A percentile compares a stretch with the other conserved stretches of the same genome.
Conservation (phyloP, 2,329 filamentous ascomycete genomes). For the Boeremia exigua region DNA sequence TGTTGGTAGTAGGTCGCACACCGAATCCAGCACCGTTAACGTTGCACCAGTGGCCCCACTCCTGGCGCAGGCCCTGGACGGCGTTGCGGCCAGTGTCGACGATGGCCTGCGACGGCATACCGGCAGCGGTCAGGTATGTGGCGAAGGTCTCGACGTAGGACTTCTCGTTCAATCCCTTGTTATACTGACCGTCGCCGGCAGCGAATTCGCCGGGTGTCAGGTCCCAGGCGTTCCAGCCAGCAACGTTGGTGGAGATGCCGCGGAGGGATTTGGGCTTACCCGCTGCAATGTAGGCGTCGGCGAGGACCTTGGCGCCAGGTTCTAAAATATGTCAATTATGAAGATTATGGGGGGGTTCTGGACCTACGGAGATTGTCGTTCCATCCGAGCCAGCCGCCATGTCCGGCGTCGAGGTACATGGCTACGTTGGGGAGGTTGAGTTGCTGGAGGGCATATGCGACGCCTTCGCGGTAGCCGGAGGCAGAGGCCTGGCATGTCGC, state of each 20-base stretch:
- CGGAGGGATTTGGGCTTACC: constrained; percentile 57
- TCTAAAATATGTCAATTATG: constrained; percentile 28
- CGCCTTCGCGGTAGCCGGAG: constrained; percentile 63
- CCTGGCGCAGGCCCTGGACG: constrained; percentile 52
- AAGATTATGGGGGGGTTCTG: neutral
- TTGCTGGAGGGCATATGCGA: constrained; percentile 63
- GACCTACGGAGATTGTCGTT: constrained; percentile 60
- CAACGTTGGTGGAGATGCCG: constrained; percentile 63
- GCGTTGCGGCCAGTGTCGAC: constrained; percentile 66
- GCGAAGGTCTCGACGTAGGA: constrained; percentile 59
- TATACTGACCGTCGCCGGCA: constrained; percentile 43
- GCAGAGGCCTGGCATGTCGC: constrained; percentile 63
- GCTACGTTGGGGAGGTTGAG: constrained; percentile 68
- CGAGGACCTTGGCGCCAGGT: constrained; percentile 60
- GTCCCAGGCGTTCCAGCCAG: constrained; percentile 65
- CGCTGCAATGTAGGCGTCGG: constrained; percentile 55
- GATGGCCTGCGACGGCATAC: constrained; percentile 63
- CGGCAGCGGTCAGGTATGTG: constrained; percentile 55
- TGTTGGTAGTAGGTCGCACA: constrained; percentile 63
- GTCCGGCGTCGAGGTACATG: constrained; percentile 70
- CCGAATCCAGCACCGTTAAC: constrained; percentile 70
- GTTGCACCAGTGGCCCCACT: constrained; percentile 72
- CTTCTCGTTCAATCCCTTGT: constrained; percentile 60
- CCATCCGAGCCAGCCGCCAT: constrained; percentile 72
- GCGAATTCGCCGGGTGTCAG: constrained; percentile 49